Percentiles rank a stretch among this genome's conserved stretches.
Conservation (phyloP, 805 yeast genomes). For the Spathaspora arborariae region DNA sequence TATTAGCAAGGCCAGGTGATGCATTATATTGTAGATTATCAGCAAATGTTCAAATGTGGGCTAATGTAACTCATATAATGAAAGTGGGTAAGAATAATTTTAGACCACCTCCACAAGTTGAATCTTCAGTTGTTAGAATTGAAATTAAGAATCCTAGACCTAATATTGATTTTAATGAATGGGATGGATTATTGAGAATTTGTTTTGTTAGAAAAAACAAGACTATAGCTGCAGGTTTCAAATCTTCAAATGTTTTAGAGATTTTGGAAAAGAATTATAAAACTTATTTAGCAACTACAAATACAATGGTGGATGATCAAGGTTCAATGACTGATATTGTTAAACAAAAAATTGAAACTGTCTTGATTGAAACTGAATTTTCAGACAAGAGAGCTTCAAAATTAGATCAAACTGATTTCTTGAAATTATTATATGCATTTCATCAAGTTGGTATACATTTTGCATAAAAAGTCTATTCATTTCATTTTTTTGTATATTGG, state of each 20-base stretch:
- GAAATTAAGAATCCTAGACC: slow-evolving; percentile 94
- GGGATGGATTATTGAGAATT: slow-evolving; percentile 94
- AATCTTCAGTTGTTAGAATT: slow-evolving; percentile 90
- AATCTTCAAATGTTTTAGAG: slow-evolving; percentile 71
- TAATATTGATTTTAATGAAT: slow-evolving; percentile 87
- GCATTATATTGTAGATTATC: slow-evolving; percentile 85
- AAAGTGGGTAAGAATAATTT: slow-evolving; percentile 96
- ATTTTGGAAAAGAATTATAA: slow-evolving; percentile 86
- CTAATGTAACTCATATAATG: slow-evolving; percentile 97
- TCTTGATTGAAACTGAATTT: slow-evolving; percentile 73
- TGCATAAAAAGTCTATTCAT: slow-evolving; percentile 48
- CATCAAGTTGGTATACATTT: slow-evolving; percentile 97
- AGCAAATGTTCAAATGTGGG: slow-evolving; percentile 99
- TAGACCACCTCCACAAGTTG: slow-evolving; percentile 98
- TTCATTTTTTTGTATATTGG: slow-evolving; percentile 1
- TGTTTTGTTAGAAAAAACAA: slow-evolving; percentile 92
- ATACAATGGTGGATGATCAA: slow-evolving; percentile 42
- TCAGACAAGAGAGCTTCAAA: slow-evolving; percentile 88
- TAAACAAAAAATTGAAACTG: slow-evolving; percentile 67
- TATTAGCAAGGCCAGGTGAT: slow-evolving; percentile 97
- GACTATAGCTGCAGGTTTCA: slow-evolving; percentile 90
- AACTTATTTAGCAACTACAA: slow-evolving; percentile 56
- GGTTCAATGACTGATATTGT: slow-evolving; percentile 47
- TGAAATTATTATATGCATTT: slow-evolving; percentile 82
- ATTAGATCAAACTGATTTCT: slow-evolving; percentile 91